A percentile compares a stretch with the other conserved stretches of the same genome.
Evolutionary conservation across 116 monocot species (phyloP).

Genomic region (Papilionanthe hybrid): DNA sequence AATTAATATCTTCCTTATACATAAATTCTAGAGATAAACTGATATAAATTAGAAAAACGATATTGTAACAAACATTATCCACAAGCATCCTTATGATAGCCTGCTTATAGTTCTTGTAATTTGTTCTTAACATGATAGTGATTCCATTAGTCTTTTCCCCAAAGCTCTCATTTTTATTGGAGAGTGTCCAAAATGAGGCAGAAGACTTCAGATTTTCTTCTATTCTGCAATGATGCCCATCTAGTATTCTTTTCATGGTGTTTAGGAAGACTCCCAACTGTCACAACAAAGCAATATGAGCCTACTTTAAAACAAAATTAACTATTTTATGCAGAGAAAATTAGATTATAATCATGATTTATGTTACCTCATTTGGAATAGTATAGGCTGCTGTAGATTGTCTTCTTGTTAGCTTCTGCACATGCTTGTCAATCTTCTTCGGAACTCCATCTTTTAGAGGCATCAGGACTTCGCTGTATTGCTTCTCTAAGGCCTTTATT

Average conservation of each 20-base stretch:
- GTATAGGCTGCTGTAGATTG: constrained; percentile 49
- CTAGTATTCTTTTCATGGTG: constrained; percentile 76
- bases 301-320: too few relatives aligned
- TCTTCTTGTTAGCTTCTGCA: constrained; percentile 75
- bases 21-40: neutral
- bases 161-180: constrained; percentile 34
- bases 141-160: constrained; percentile 84
- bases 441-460: constrained; percentile 85
- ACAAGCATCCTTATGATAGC: constrained; percentile 81
- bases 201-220: constrained; percentile 65
- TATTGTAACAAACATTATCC: constrained; percentile 51
- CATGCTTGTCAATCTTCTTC: constrained; percentile 83
- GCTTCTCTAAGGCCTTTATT: constrained; percentile 73
- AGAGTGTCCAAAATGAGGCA: constrained; percentile 43
- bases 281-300: neutral
- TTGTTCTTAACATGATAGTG: constrained; percentile 65
- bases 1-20: neutral
- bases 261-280: constrained; percentile 89
- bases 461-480: constrained; percentile 57
- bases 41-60: neutral
- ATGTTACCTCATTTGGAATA: constrained; percentile 57
- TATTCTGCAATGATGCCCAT: constrained; percentile 59
- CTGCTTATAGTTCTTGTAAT: constrained; percentile 85
- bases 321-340: too few relatives aligned
- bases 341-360: too few relatives aligned